These are phyloP conservation scores for Lecanoromycetidae sp. DNA, from an alignment of 2,329 filamentous ascomycete genomes.

Conservation along the genomic window DNA sequence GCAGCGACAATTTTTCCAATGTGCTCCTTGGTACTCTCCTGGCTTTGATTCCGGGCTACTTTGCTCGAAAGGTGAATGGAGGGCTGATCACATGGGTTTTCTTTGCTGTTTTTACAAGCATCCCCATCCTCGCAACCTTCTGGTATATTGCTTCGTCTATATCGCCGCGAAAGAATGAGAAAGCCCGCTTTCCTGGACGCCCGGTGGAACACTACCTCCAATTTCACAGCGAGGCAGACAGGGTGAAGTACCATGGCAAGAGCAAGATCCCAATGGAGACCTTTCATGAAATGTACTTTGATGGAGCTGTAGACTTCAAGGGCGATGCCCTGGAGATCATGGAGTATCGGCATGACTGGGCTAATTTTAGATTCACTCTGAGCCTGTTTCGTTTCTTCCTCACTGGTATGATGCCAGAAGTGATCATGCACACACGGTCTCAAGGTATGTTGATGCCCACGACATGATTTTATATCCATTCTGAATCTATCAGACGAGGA, in stretches of 20 bases:
- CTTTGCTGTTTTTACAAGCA: conserved; percentile 56
- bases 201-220: conserved; percentile 36
- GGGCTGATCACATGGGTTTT: conserved; percentile 80
- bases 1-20: conserved; percentile 81
- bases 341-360: conserved; percentile 96
- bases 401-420: conserved; percentile 74
- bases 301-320: conserved; percentile 89
- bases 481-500: conserved; percentile 61
- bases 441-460: conserved; percentile 45
- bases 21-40: conserved; percentile 59
- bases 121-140: conserved; percentile 20
- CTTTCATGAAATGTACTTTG: conserved; percentile 97
- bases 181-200: conserved; percentile 21
- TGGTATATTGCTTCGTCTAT: conserved; percentile 20
- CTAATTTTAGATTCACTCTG: conserved; percentile 81
- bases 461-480: conserved; percentile 6
- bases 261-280: conserved; percentile 83
- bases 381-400: conserved; percentile 80
- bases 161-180: conserved; percentile 22
- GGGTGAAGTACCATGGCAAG: conserved; percentile 58
- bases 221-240: conserved; percentile 54
- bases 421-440: conserved; percentile 82
- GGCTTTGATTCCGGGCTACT: conserved; percentile 59
- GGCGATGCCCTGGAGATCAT: conserved; percentile 78
- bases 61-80: conserved; percentile 72